phyloP scores from a whole-genome alignment of 805 yeast species.

The Ogataea allantospora region DNA sequence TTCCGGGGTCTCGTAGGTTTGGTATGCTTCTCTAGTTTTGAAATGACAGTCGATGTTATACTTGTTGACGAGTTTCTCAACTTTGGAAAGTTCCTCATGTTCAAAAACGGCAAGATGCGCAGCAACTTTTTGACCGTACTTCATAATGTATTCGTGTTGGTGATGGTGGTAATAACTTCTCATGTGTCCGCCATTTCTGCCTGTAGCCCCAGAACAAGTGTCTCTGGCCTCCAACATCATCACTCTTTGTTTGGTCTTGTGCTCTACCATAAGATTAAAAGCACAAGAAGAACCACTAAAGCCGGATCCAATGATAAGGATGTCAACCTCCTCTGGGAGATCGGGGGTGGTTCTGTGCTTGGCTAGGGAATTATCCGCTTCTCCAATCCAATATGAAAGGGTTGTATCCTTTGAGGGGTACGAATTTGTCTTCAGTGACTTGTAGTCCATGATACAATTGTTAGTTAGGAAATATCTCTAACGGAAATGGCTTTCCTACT shows the following conservation, averaged over 20 bases:
- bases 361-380: constrained; percentile 20
- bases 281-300: constrained; percentile 45
- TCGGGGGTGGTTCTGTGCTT: constrained; percentile 24
- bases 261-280: constrained; percentile 34
- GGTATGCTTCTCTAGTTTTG: constrained; percentile 35
- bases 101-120: constrained; percentile 39
- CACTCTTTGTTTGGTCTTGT: constrained; percentile 18
- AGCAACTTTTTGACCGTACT: constrained; percentile 29
- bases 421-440: not conserved
- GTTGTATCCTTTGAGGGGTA: constrained; percentile 11
- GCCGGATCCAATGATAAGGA: constrained; percentile 45
- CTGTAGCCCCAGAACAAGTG: constrained; percentile 41
- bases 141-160: constrained; percentile 15
- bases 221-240: constrained; percentile 29
- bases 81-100: constrained; percentile 32
- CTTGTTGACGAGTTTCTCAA: constrained; percentile 35
- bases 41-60: constrained; percentile 39
- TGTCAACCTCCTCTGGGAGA: constrained; percentile 38
- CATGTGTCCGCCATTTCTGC: constrained; percentile 49
- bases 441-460: not conserved
- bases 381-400: constrained; percentile 18
- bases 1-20: constrained; percentile 30
- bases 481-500: not conserved
- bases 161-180: constrained; percentile 33
- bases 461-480: not conserved